Evolutionary conservation across 139 green algal genomes (phyloP).

Genomic region (Nannochloris sp.): DNA sequence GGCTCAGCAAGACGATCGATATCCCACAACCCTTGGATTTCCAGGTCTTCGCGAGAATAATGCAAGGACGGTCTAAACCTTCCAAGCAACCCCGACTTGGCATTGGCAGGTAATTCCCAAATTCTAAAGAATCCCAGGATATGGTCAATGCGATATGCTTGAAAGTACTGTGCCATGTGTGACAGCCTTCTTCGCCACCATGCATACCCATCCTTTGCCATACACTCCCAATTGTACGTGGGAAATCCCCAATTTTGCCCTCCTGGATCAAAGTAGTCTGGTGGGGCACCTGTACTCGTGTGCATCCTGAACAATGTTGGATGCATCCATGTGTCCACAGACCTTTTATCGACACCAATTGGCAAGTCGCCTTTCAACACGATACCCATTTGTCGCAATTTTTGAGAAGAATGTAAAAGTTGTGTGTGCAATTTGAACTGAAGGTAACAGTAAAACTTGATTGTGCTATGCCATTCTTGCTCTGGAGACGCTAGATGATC

Average conservation of each 20-base stretch:
- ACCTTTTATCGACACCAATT: conserved; percentile 91
- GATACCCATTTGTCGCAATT: conserved; percentile 53
- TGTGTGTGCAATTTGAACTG: conserved; percentile 89
- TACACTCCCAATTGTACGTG: conserved; percentile 96
- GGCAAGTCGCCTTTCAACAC: conserved; percentile 94
- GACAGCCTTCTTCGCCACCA: conserved; percentile 78
- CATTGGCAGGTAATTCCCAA: conserved; percentile 84
- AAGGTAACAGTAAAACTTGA: conserved; percentile 48
- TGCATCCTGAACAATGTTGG: conserved; percentile 86
- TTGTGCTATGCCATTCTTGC: conserved; percentile 32
- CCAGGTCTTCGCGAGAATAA: conserved; percentile 66
- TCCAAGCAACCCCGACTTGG: conserved; percentile 58
- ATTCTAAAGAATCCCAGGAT: conserved; percentile 98
- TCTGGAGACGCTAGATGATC: conserved; percentile 40
- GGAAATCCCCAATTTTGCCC: conserved; percentile 97
- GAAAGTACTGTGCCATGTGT: conserved; percentile 86
- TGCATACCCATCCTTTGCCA: conserved; percentile 74
- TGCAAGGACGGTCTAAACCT: conserved; percentile 77
- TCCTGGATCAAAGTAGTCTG: conserved; percentile 74
- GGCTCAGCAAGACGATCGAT: conserved; percentile 56
- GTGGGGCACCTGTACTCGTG: conserved; percentile 74
- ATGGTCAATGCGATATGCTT: conserved; percentile 93
- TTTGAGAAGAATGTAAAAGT: conserved; percentile 52
- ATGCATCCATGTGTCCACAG: conserved; percentile 84
- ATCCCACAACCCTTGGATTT: conserved; percentile 78